Evolutionary conservation across 2,329 filamentous ascomycete species (phyloP), one percentile per base, ranked within the genome.

Genomic region (Orbilia quercus): DNA sequence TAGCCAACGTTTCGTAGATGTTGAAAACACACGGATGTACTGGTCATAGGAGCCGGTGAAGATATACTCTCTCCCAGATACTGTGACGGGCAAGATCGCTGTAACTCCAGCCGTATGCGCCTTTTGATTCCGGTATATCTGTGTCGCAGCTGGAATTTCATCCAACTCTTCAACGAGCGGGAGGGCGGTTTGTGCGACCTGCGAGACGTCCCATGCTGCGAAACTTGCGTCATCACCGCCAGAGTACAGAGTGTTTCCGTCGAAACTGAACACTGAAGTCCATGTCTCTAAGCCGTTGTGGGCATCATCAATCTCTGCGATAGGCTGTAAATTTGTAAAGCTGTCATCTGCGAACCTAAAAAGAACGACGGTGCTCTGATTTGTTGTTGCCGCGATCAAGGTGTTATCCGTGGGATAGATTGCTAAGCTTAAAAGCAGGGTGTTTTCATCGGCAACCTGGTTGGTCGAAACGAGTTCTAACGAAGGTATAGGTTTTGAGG

Each of bases 31-130:
- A 11, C 94, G 87, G 16, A 98, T 83, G 73, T 85, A 84, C 77
- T 98, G 93, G 77, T 98, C 95, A 78, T 98, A 99, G 79, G 91
- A 96, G 2, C 95, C 95, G 0, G 93, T 97, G 1, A 96, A 78
- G 2, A 95, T 28, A 9, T 54, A 66, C 44, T 73, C 60, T 14
- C 4, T 60, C 7, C 31, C 42, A 25, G 28, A 47, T 22, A 69
- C 38, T 1, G 42, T 59, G 7, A 74, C 28, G 5, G 70, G 63
- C 25, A 74, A 48, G 12, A 74, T 74, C 1, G 70, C 58, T 5
- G 70, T 74, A n/a, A 74, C 70, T 1, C 70, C 70, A 2, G 70
- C 70, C 0, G 50, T 48, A n/a, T 74, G 70, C 1, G 42, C 34
- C 25, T 64, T 69, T 7, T 63, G 42, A 20, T 69, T 69, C 16